phyloP scores from a whole-genome alignment of 2,329 filamentous ascomycete species.

The Aureobasidium subglaciale region DNA sequence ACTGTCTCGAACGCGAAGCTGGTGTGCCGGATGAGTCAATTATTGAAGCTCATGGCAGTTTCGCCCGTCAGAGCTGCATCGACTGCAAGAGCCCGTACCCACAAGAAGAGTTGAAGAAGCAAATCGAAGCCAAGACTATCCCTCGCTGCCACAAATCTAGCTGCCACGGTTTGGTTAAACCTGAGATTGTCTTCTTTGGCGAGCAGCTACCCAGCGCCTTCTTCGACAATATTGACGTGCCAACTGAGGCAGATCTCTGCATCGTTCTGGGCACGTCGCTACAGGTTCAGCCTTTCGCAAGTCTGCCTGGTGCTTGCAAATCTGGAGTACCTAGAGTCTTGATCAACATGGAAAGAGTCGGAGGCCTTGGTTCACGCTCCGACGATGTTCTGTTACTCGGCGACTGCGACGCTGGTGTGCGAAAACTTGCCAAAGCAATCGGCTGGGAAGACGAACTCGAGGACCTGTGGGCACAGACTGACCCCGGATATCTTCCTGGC shows the following conservation, averaged over 20 bases:
- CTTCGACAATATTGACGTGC: slow-evolving; percentile 50
- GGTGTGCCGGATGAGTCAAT: slow-evolving; percentile 76
- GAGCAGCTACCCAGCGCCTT: slow-evolving; percentile 63
- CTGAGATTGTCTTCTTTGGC: slow-evolving; percentile 92
- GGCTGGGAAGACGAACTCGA: slow-evolving; percentile 86
- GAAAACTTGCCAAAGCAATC: slow-evolving; percentile 67
- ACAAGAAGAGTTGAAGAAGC: slow-evolving; percentile 63
- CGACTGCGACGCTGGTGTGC: slow-evolving; percentile 75
- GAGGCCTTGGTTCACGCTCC: slow-evolving; percentile 63
- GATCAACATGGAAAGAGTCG: slow-evolving; percentile 81
- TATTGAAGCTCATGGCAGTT: slow-evolving; percentile 91
- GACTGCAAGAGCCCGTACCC: slow-evolving; percentile 72
- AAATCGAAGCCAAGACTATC: slow-evolving; percentile 60
- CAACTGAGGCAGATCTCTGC: slow-evolving; percentile 62
- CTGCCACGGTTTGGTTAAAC: slow-evolving; percentile 80
- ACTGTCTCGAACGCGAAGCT: slow-evolving; percentile 82
- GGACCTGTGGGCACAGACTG: slow-evolving; percentile 60
- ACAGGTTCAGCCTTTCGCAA: slow-evolving; percentile 81
- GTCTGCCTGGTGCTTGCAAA: slow-evolving; percentile 59
- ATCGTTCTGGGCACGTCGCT: slow-evolving; percentile 87
- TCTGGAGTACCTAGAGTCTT: slow-evolving; percentile 66
- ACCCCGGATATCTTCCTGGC: slow-evolving; percentile 37
- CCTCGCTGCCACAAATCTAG: slow-evolving; percentile 56
- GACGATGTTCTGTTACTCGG: slow-evolving; percentile 83
- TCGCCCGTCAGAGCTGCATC: slow-evolving; percentile 84